Conservation (phyloP, 2,329 filamentous ascomycete species). For the Monilinia aucupariae region DNA sequence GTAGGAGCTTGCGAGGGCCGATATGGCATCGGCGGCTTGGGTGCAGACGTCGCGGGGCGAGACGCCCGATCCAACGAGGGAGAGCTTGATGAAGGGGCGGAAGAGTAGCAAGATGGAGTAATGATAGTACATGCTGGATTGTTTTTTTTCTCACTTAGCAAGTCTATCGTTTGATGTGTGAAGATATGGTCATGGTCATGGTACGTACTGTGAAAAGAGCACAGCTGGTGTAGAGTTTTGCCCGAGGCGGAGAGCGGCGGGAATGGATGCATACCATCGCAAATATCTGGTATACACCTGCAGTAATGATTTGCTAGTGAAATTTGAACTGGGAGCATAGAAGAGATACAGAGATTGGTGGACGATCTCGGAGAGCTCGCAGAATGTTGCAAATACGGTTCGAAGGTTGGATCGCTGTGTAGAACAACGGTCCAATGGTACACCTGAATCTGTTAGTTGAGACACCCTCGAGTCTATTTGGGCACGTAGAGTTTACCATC, state of each 20-base stretch:
- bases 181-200: too few relatives aligned
- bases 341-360: conserved; percentile 56
- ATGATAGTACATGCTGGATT: conserved; percentile 62
- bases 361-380: conserved; percentile 66
- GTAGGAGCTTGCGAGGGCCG: conserved; percentile 34
- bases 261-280: conserved; percentile 65
- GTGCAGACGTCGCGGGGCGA: conserved; percentile 32
- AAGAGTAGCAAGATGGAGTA: conserved; percentile 69
- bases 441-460: conserved; percentile 21
- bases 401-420: conserved; percentile 63
- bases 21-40: conserved; percentile 36
- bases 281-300: conserved; percentile 63
- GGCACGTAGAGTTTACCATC: conserved; percentile 24
- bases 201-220: conserved; percentile 65
- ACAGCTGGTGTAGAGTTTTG: conserved; percentile 69
- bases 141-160: background rate
- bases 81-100: conserved; percentile 49
- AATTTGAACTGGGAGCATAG: conserved; percentile 61
- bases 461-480: background rate
- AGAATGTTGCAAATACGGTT: conserved; percentile 63
- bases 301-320: conserved; percentile 59
- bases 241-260: conserved; percentile 56
- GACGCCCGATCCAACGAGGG: conserved; percentile 27
- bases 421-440: conserved; percentile 52
- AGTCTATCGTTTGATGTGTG: too few relatives aligned